Percentiles rank a stretch among this genome's conserved stretches.
phyloP scores from a whole-genome alignment of 225 moss, liverwort and hornwort genomes.

The Asterella californica region DNA sequence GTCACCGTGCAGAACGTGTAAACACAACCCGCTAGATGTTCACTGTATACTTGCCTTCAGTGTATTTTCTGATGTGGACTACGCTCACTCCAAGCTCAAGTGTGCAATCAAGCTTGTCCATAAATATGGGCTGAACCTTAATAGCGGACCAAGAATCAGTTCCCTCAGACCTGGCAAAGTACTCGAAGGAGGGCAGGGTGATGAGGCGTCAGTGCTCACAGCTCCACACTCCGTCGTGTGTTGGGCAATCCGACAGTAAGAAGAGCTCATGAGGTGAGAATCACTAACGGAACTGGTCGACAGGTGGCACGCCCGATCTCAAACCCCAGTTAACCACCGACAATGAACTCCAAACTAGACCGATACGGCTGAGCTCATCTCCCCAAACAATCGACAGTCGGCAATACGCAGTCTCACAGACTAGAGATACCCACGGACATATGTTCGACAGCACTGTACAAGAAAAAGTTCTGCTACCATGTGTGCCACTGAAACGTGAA shows the following conservation, averaged over 20 bases:
- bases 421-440: conserved; percentile 28
- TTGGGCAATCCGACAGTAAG: conserved; percentile 25
- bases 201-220: conserved; percentile 27
- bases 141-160: conserved; percentile 26
- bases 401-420: conserved; percentile 26
- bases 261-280: conserved; percentile 21
- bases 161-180: conserved; percentile 27
- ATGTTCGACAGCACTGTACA: conserved; percentile 30
- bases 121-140: conserved; percentile 16
- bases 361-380: conserved; percentile 25
- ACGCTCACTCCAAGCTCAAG: conserved; percentile 4
- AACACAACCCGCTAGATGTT: conserved; percentile 19
- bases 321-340: conserved; percentile 35
- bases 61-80: neutral
- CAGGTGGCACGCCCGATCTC: conserved; percentile 23
- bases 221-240: conserved; percentile 25
- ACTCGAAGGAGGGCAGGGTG: conserved; percentile 16
- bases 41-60: conserved; percentile 14
- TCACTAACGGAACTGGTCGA: conserved; percentile 25
- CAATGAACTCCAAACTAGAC: conserved; percentile 36
- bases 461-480: conserved; percentile 28
- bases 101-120: conserved; percentile 17
- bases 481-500: conserved; percentile 21
- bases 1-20: conserved; percentile 14
- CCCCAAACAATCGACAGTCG: conserved; percentile 29